A percentile compares a stretch with the other conserved stretches of the same genome.
Evolutionary conservation across 2,329 filamentous ascomycete genomes (phyloP).

Genomic region (Aaosphaeria pasadenensis): DNA sequence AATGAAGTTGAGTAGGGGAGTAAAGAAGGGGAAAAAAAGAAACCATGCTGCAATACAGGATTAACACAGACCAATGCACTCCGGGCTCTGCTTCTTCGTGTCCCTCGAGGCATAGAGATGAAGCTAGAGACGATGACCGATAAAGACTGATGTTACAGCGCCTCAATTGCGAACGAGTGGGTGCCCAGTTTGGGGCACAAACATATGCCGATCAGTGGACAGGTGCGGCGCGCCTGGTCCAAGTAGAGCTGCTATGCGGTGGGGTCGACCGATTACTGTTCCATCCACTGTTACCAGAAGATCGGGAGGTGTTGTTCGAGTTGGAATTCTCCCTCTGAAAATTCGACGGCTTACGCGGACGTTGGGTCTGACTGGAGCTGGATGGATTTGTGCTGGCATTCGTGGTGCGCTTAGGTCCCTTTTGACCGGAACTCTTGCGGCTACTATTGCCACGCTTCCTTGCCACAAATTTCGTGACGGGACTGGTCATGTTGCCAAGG

Average conservation of each 20-base stretch:
- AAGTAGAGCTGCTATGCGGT: slow-evolving; percentile 12
- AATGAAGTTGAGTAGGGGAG: no score
- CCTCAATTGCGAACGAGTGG: slow-evolving; percentile 9
- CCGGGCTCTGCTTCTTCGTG: background rate
- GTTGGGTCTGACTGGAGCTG: slow-evolving; percentile 18
- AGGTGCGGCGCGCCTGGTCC: slow-evolving; percentile 22
- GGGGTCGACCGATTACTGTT: slow-evolving; percentile 19
- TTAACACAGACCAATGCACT: slow-evolving; percentile 7
- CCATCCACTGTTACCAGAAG: slow-evolving; percentile 26
- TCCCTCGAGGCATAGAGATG: slow-evolving; percentile 1
- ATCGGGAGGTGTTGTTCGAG: slow-evolving; percentile 18
- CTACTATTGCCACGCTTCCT: slow-evolving; percentile 7
- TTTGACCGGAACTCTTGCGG: slow-evolving; percentile 11
- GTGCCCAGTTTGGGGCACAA: slow-evolving; percentile 1
- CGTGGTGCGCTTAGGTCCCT: slow-evolving; percentile 20
- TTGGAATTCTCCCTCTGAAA: slow-evolving; percentile 25
- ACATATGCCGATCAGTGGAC: slow-evolving; percentile 14
- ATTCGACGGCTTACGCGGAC: slow-evolving; percentile 26
- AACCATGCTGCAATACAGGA: background rate
- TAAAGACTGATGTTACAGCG: slow-evolving; percentile 5
- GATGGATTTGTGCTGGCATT: slow-evolving; percentile 14
- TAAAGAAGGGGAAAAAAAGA: no score
- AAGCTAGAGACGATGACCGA: slow-evolving; percentile 1
- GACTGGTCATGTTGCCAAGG: slow-evolving; percentile 20
- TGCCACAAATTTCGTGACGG: slow-evolving; percentile 27